Base-by-base conservation (phyloP, 2,329 filamentous ascomycete species). In the Hirsutella rhossiliensis region DNA sequence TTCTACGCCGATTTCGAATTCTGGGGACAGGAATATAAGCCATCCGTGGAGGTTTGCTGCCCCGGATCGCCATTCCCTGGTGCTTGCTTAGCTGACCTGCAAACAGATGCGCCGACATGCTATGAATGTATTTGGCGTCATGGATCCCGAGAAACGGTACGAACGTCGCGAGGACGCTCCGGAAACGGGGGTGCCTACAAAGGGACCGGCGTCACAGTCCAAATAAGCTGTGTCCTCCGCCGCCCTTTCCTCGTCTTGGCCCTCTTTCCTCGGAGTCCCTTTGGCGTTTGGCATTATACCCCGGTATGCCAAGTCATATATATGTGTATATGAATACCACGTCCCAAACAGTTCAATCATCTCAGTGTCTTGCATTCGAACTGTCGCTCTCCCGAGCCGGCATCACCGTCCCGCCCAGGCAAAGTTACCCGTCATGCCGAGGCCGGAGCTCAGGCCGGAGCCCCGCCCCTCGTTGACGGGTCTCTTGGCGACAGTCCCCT, bases 401-500 rank as follows among this genome's bases (percentile, higher is more conserved):
- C 15, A 5, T 60, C 52, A 67, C 48, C 65, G 55, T 19, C 62
- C 60, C 30, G 63, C 52, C 75, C 76, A 79, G 27, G 76, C 75
- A 60, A 79, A 76, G 48, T 73, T 76, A 18, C 69, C 68, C 9
- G 75, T 73, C 66, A 78, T 76, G 12, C 73, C 67, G 43, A 78
- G 56, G 5, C 75, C 71, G 8, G 68, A 62, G 5, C 71, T 70
- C 32, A 75, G 50, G 0, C 66, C 67, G 1, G 67, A 55, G 11
- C 62, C 54, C 42, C 73, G 62, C 15, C 76, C 71, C 61, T 87
- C 82, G 57, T 88, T 88, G 29, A 87, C 82, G 1, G 84, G 84
- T 52, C 85, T 68, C 67, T 88, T 89, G 8, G 84, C 82, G 11
- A 90, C 83, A 30, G 78, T 78, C 17, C 85, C 85, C 57, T 89